Percentiles rank a stretch among this genome's conserved stretches.
These are phyloP conservation scores for Calonectria crousiana DNA, from an alignment of 2,329 filamentous ascomycete species.

Conservation along the genomic window DNA sequence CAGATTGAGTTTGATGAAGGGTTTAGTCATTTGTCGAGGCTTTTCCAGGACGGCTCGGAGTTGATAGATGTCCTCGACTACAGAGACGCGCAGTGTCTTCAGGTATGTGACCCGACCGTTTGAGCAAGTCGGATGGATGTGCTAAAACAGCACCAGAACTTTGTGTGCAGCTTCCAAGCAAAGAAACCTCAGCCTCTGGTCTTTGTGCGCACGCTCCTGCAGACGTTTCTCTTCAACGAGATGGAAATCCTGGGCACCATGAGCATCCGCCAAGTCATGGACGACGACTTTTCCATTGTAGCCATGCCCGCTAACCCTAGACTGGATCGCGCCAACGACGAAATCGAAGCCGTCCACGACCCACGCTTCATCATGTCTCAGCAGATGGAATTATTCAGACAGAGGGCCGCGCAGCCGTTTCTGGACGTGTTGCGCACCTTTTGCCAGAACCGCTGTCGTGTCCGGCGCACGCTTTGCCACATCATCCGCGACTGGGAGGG, in stretches of 20 bases:
- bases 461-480: conserved; percentile 91
- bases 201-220: conserved; percentile 84
- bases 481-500: conserved; percentile 85
- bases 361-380: conserved; percentile 79
- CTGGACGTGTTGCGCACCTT: conserved; percentile 86
- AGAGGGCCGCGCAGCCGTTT: conserved; percentile 76
- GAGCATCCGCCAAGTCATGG: conserved; percentile 80
- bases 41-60: conserved; percentile 80
- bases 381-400: conserved; percentile 78
- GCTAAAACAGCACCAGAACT: conserved; percentile 64
- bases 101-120: conserved; percentile 62
- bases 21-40: conserved; percentile 73
- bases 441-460: conserved; percentile 90
- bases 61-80: conserved; percentile 77
- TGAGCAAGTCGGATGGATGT: background rate
- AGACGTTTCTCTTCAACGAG: conserved; percentile 80
- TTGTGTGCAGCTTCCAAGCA: conserved; percentile 79
- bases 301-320: conserved; percentile 79
- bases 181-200: conserved; percentile 86
- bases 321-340: conserved; percentile 80
- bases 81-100: conserved; percentile 74
- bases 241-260: conserved; percentile 76
- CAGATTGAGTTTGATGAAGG: conserved; percentile 80
- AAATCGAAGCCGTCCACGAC: conserved; percentile 80
- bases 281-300: conserved; percentile 83